Conservation (phyloP, 495 filamentous ascomycete species). For the Lophium mytilinum region DNA sequence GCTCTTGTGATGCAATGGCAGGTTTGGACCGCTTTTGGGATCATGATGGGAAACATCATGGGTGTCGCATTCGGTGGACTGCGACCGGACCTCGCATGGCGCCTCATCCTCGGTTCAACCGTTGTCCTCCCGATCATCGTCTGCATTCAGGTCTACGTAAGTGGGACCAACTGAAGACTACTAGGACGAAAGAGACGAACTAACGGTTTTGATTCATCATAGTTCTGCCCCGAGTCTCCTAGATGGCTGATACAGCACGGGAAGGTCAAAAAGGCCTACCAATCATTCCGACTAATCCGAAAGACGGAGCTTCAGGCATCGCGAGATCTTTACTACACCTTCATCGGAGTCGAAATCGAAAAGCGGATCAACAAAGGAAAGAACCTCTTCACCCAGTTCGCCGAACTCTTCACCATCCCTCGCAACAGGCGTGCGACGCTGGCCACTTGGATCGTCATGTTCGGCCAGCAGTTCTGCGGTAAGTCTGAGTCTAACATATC, state of each 20-base stretch:
- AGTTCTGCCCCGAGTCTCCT: slow-evolving; percentile 29
- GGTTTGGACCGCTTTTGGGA: slow-evolving; percentile 28
- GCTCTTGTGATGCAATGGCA: slow-evolving; percentile 59
- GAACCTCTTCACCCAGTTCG: slow-evolving; percentile 44
- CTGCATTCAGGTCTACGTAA: slow-evolving; percentile 18
- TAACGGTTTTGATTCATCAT: too few species aligned
- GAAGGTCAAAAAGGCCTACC: slow-evolving; percentile 8
- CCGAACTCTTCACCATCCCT: slow-evolving; percentile 58
- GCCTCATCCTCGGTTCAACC: slow-evolving; percentile 40
- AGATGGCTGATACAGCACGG: slow-evolving; percentile 23
- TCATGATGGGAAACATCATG: too few species aligned
- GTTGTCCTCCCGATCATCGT: slow-evolving; percentile 35
- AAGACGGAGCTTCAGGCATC: slow-evolving; percentile 42
- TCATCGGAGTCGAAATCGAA: slow-evolving; percentile 30
- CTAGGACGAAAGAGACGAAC: slow-evolving; percentile 68
- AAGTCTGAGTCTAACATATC: too few species aligned
- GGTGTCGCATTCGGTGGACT: slow-evolving; percentile 17
- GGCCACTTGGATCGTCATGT: slow-evolving; percentile 57
- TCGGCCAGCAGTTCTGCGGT: slow-evolving; percentile 55
- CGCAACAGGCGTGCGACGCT: slow-evolving; percentile 56
- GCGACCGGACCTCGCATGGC: slow-evolving; percentile 25
- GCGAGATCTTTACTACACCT: slow-evolving; percentile 47
- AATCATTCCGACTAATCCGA: slow-evolving; percentile 40
- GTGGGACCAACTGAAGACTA: slow-evolving; percentile 40
- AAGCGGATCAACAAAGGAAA: slow-evolving; percentile 6